A percentile compares a stretch with the other conserved stretches of the same genome.
These are phyloP conservation scores for Naganishia albida DNA, from an alignment of 1,284 basidiomycete species.

Conservation along the genomic window DNA sequence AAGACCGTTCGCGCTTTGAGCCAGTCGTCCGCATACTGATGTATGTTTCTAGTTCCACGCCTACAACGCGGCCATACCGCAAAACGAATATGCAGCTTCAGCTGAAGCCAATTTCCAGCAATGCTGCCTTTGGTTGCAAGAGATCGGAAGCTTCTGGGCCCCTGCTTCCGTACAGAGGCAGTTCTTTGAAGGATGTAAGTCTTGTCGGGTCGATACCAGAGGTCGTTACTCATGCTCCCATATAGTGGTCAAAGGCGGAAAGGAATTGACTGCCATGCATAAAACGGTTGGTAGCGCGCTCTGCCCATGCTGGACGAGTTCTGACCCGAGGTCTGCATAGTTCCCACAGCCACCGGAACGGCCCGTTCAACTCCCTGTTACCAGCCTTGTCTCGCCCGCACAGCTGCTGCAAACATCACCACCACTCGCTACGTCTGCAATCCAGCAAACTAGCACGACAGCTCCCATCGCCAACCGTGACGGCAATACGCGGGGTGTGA, in stretches of 20 bases:
- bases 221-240: too few relatives aligned
- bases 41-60: slow-evolving; percentile 33
- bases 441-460: not conserved
- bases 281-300: not conserved
- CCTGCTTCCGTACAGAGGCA: slow-evolving; percentile 48
- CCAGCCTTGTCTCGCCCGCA: not conserved
- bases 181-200: slow-evolving; percentile 50
- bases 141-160: slow-evolving; percentile 47
- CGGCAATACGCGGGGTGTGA: not conserved
- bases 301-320: not conserved
- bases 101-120: slow-evolving; percentile 47
- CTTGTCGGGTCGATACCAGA: not conserved
- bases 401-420: slow-evolving; percentile 14
- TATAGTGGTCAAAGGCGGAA: slow-evolving; percentile 47
- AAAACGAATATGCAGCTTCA: slow-evolving; percentile 36
- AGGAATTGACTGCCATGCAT: slow-evolving; percentile 34
- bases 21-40: slow-evolving; percentile 40
- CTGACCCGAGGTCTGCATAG: not conserved
- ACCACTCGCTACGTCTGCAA: not conserved
- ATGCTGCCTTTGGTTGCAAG: slow-evolving; percentile 50
- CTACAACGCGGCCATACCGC: slow-evolving; percentile 33
- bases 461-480: too few relatives aligned
- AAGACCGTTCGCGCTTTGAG: slow-evolving; percentile 17
- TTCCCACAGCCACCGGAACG: not conserved
- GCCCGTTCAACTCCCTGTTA: not conserved